phyloP scores from a whole-genome alignment of 1,139 yeast genomes.

The Taphrina wiesneri region DNA sequence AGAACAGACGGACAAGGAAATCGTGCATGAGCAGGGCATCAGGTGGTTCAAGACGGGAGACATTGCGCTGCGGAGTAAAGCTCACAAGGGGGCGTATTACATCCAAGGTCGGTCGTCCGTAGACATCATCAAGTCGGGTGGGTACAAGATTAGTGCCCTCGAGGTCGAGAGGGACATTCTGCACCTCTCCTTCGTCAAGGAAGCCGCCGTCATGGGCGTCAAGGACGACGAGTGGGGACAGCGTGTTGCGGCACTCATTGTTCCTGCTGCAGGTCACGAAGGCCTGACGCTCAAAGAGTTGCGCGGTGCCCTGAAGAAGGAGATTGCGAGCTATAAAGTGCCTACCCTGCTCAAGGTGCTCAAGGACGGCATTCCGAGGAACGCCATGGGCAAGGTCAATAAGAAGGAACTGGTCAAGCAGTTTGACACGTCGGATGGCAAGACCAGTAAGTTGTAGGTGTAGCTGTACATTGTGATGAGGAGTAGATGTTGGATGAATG shows the following conservation, averaged over 20 bases:
- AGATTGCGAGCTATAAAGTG: slow-evolving; percentile 44
- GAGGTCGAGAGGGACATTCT: slow-evolving; percentile 48
- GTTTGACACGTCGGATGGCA: slow-evolving; percentile 33
- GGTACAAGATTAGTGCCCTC: slow-evolving; percentile 42
- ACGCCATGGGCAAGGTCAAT: slow-evolving; percentile 48
- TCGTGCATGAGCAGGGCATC: slow-evolving; percentile 38
- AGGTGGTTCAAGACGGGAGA: slow-evolving; percentile 49
- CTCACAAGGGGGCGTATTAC: slow-evolving; percentile 43
- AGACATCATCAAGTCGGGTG: slow-evolving; percentile 43
- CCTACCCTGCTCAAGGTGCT: slow-evolving; percentile 41
- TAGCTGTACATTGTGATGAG: no score
- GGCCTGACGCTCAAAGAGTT: slow-evolving; percentile 40
- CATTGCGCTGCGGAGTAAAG: slow-evolving; percentile 43
- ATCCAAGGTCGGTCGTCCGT: slow-evolving; percentile 48
- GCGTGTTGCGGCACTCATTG: slow-evolving; percentile 46
- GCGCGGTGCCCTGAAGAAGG: slow-evolving; percentile 42
- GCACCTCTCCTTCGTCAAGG: slow-evolving; percentile 41
- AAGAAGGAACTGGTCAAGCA: slow-evolving; percentile 43
- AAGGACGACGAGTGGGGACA: slow-evolving; percentile 48
- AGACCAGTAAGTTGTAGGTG: slow-evolving; percentile 4
- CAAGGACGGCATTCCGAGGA: slow-evolving; percentile 43
- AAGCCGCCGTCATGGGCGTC: slow-evolving; percentile 47
- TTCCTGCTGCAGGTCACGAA: slow-evolving; percentile 36
- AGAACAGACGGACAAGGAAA: slow-evolving; percentile 45
- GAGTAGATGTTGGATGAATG: no score